Evolutionary conservation across 345 rosid genomes (phyloP), one percentile per base, ranked within the genome.

Genomic region (Triadica sebifera): DNA sequence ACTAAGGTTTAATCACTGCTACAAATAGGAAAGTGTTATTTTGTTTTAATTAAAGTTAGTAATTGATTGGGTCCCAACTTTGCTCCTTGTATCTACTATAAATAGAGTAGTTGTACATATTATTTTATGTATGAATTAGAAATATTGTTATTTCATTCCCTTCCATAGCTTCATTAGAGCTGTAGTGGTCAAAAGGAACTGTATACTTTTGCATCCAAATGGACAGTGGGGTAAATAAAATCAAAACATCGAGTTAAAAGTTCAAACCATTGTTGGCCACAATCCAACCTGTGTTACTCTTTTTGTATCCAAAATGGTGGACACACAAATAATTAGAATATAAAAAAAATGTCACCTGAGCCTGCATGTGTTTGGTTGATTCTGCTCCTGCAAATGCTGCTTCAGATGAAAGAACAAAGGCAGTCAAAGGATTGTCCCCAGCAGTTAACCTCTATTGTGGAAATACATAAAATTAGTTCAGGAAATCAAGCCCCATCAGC

Each of bases 351-450:
- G 72, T 81, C 73, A 92, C 98, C 98, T 94, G 98, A 20, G 98
- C 98, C 74, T 83, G 88, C 98, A 94, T 92, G 58, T 81, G 65
- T 79, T 80, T 85, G 76, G 98, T 94, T 71, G 96, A 87, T 84
- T 94, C 94, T 41, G 98, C 98, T 70, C 98, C 98, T 25, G 78
- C 84, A 56, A 86, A 56, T 69, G 98, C 97, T 22, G 92, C 97
- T 85, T 89, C 94, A 4, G 95, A 89, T 15, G 95, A 94, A 67
- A 84, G 79, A 81, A 87, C 34, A 72, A 94, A 94, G 12, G 97
- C 95, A 61, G 87, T 76, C 51, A 62, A 51, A 11, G 98, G 90
- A 78, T 89, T 89, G 73, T 81, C 87, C 69, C 97, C 98, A 43
- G 89, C 93, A 72, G 74, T 76, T 71, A 94, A 73, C 85, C 90